phyloP scores from a whole-genome alignment of 164 flowering plant genomes.

The Aristolochia contorta region DNA sequence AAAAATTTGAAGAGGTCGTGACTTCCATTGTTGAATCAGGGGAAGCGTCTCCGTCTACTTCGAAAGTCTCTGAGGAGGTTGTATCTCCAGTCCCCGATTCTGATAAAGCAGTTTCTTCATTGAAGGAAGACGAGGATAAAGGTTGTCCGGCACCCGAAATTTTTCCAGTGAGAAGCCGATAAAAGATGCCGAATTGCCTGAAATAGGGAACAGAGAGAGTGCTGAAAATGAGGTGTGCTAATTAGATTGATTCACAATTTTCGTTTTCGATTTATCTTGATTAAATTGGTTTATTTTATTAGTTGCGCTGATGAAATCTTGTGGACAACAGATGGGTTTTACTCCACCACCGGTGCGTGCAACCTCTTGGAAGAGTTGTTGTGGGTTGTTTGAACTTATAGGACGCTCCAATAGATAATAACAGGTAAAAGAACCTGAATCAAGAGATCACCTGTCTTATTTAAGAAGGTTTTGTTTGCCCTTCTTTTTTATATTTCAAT shows the following conservation, averaged over 20 bases:
- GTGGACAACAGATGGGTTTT: background rate
- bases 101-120: too few relatives aligned
- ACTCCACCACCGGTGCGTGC: background rate
- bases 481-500: background rate
- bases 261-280: background rate
- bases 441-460: background rate
- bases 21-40: too few relatives aligned
- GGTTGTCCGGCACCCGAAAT: too few relatives aligned
- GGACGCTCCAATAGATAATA: background rate
- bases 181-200: background rate
- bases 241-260: background rate
- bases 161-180: too few relatives aligned
- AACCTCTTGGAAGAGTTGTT: conserved; percentile 5
- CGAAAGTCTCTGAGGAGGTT: too few relatives aligned
- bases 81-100: too few relatives aligned
- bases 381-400: conserved; percentile 4
- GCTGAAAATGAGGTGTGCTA: conserved; percentile 1
- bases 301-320: too few relatives aligned
- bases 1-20: too few relatives aligned
- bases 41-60: too few relatives aligned
- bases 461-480: background rate
- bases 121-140: too few relatives aligned
- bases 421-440: background rate
- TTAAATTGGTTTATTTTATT: too few relatives aligned
- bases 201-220: background rate